These are phyloP conservation scores for Hypomyces perniciosus DNA, from an alignment of 2,329 filamentous ascomycete species.

Conservation along the genomic window DNA sequence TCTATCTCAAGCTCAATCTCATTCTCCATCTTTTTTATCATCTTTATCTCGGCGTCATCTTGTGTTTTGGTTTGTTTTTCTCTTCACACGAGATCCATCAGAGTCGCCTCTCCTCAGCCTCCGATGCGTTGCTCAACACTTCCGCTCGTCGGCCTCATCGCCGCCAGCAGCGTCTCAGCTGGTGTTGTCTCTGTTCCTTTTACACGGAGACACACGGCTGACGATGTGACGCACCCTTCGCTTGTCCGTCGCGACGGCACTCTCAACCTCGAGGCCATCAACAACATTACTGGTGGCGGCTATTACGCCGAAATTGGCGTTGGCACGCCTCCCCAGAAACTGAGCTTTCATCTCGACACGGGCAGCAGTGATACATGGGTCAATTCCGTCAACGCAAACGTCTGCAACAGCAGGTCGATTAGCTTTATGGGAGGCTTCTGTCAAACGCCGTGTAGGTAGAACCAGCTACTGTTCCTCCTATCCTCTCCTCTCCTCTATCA, in stretches of 20 bases:
- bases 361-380: slow-evolving; percentile 60
- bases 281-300: slow-evolving; percentile 49
- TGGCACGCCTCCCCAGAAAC: slow-evolving; percentile 51
- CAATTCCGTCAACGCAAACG: slow-evolving; percentile 48
- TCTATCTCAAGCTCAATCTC: too few relatives aligned
- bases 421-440: slow-evolving; percentile 30
- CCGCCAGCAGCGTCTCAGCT: slow-evolving; percentile 14
- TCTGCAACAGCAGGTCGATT: slow-evolving; percentile 45
- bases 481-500: background rate
- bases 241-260: slow-evolving; percentile 22
- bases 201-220: slow-evolving; percentile 7
- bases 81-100: background rate
- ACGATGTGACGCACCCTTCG: slow-evolving; percentile 2
- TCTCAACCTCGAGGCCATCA: slow-evolving; percentile 35
- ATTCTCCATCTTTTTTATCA: background rate
- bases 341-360: slow-evolving; percentile 54
- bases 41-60: background rate
- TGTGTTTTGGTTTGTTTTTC: background rate
- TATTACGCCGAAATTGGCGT: slow-evolving; percentile 54
- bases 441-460: slow-evolving; percentile 19
- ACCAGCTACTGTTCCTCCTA: background rate
- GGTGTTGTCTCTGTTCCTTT: slow-evolving; percentile 19
- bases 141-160: slow-evolving; percentile 12
- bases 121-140: slow-evolving; percentile 1
- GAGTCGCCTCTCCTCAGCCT: background rate